Evolutionary conservation across 2,329 filamentous ascomycete species (phyloP).

Genomic region (Aspergillus melleus): DNA sequence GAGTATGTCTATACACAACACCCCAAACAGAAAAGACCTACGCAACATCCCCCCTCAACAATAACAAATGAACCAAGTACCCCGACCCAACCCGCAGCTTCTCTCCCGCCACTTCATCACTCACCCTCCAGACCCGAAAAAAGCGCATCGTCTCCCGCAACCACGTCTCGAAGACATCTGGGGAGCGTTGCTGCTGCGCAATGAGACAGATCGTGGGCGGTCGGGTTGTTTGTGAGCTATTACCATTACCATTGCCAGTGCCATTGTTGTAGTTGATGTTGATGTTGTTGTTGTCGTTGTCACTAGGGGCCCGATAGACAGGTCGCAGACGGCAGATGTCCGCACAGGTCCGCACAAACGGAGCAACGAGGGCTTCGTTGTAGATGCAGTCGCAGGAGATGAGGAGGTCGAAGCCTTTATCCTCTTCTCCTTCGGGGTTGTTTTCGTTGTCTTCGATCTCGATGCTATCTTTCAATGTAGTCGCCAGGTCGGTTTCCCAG

Average conservation of each 20-base stretch:
- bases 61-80: conserved; percentile 78
- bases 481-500: conserved; percentile 67
- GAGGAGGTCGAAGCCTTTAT: conserved; percentile 65
- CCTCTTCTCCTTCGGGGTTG: conserved; percentile 23
- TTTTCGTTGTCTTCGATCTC: conserved; percentile 1
- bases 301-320: conserved; percentile 4
- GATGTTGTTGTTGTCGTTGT: too few relatives aligned
- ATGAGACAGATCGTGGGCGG: conserved; percentile 72
- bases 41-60: conserved; percentile 49
- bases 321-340: conserved; percentile 68
- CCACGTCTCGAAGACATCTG: conserved; percentile 84
- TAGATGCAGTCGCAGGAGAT: conserved; percentile 94
- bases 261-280: too few relatives aligned
- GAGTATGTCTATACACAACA: background rate
- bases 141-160: conserved; percentile 63
- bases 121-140: conserved; percentile 77
- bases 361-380: conserved; percentile 80
- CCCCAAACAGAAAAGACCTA: background rate
- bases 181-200: conserved; percentile 83
- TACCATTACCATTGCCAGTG: background rate
- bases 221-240: background rate
- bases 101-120: conserved; percentile 60
- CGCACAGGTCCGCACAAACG: conserved; percentile 77
- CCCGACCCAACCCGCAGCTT: conserved; percentile 66
- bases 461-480: conserved; percentile 38